Conservation (phyloP, 305 asterid species). For the Fraxinus sp. region DNA sequence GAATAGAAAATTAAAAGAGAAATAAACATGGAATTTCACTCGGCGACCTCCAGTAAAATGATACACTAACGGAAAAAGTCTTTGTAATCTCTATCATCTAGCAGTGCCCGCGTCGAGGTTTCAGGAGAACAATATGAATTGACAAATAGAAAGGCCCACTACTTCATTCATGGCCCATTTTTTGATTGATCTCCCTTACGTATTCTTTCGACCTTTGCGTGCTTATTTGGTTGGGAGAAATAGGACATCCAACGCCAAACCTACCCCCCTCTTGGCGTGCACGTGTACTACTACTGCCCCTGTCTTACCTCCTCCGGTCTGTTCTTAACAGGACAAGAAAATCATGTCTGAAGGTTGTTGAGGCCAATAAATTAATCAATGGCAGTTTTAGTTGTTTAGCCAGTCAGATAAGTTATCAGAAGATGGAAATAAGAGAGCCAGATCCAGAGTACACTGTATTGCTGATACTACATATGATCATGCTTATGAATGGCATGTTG, state of each 20-base stretch:
- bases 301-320: too few relatives aligned
- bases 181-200: background rate
- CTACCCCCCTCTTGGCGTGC: too few relatives aligned
- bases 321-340: background rate
- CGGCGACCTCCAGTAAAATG: background rate
- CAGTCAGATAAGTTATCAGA: background rate
- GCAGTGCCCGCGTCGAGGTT: too few relatives aligned
- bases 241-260: too few relatives aligned
- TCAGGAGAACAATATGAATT: too few relatives aligned
- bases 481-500: slow-evolving; percentile 6
- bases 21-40: background rate
- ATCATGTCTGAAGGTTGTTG: background rate
- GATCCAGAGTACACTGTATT: background rate
- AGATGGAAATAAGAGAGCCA: background rate
- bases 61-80: background rate
- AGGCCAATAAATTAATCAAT: background rate
- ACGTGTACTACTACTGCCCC: too few relatives aligned
- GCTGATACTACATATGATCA: background rate
- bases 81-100: too few relatives aligned
- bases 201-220: background rate
- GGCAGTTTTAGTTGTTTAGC: background rate
- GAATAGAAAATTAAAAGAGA: background rate
- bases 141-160: background rate
- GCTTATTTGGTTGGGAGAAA: too few relatives aligned
- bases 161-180: background rate